A percentile compares a stretch with the other conserved stretches of the same genome.
Conservation (phyloP, 1,284 basidiomycete species). For the Moniliophthora roreri region DNA sequence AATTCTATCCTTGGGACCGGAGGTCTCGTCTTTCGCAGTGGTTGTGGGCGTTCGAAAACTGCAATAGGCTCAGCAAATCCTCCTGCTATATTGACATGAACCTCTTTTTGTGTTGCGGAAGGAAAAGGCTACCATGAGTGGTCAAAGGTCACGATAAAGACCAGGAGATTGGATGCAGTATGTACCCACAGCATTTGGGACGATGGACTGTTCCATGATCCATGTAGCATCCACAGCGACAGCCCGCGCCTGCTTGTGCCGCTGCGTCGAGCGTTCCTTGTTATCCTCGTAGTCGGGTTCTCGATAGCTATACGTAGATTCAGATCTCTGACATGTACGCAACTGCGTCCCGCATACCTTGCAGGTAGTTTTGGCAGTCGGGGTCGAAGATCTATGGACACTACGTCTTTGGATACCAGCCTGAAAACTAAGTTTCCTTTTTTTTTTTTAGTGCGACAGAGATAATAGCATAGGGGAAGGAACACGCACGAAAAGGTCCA, state of each 20-base stretch:
- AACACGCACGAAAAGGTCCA: neutral
- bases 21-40: neutral
- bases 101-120: neutral
- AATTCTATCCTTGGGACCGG: neutral
- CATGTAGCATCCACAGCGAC: conserved; percentile 3
- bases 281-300: conserved; percentile 5
- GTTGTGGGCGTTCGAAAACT: neutral
- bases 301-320: neutral
- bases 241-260: neutral
- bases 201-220: neutral
- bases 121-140: neutral
- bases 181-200: neutral
- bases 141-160: neutral
- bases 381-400: neutral
- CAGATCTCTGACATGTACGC: too few relatives aligned
- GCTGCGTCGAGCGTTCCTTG: neutral
- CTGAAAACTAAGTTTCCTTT: neutral
- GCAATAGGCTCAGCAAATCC: neutral
- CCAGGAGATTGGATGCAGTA: neutral
- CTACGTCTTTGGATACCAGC: neutral
- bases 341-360: neutral
- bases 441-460: neutral
- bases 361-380: neutral
- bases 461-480: neutral
- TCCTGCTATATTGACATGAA: neutral